These are phyloP conservation scores for Pleomassaria siparia DNA, from an alignment of 2,329 filamentous ascomycete species.

Conservation along the genomic window DNA sequence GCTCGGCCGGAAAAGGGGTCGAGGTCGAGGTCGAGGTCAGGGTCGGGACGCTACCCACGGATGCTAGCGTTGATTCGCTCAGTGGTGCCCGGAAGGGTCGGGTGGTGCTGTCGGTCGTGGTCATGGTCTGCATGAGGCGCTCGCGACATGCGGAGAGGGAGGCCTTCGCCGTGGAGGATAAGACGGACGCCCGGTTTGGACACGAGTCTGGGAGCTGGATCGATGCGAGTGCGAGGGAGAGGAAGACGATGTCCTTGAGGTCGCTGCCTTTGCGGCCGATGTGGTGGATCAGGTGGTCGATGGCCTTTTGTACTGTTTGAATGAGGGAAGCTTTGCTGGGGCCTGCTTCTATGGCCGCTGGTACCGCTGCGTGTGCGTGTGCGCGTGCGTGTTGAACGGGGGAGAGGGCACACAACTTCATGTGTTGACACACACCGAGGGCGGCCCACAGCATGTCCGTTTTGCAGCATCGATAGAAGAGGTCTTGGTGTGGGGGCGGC, in stretches of 20 bases:
- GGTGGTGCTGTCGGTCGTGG: not conserved
- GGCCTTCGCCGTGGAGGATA: constrained; percentile 9
- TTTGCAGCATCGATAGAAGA: constrained; percentile 33
- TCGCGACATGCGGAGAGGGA: constrained; percentile 17
- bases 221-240: constrained; percentile 18
- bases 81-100: too few relatives aligned
- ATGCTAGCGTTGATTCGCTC: too few relatives aligned
- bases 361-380: too few relatives aligned
- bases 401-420: too few relatives aligned
- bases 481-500: constrained; percentile 18
- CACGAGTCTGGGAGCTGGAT: constrained; percentile 10
- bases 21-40: too few relatives aligned
- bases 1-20: constrained; percentile 4
- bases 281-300: constrained; percentile 14
- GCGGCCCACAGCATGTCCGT: constrained; percentile 35
- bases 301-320: constrained; percentile 14
- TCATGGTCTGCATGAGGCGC: constrained; percentile 12
- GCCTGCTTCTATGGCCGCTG: constrained; percentile 5
- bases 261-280: constrained; percentile 20
- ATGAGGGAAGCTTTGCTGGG: constrained; percentile 5
- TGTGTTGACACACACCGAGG: constrained; percentile 32
- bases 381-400: too few relatives aligned
- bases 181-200: not conserved
- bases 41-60: not conserved
- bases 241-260: constrained; percentile 23